phyloP scores from a whole-genome alignment of 805 yeast genomes.

The Soucietia sequanensis region DNA sequence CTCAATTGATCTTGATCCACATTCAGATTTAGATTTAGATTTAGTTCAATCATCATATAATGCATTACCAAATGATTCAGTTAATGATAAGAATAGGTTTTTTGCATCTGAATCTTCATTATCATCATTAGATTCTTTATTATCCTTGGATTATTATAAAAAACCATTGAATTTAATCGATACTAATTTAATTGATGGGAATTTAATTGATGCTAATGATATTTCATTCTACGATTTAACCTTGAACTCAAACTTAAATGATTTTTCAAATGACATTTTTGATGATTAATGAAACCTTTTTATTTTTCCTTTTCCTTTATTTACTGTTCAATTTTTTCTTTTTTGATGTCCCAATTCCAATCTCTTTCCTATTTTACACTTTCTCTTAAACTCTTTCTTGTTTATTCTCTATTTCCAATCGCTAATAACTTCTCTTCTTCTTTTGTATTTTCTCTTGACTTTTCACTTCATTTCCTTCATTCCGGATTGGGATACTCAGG shows the following conservation, averaged over 20 bases:
- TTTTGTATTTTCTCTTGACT: too few relatives aligned
- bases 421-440: not conserved
- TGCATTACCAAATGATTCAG: too few relatives aligned
- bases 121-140: slow-evolving; percentile 2
- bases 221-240: not conserved
- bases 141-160: not conserved
- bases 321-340: too few relatives aligned
- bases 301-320: not conserved
- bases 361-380: not conserved
- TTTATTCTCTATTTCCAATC: not conserved
- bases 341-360: too few relatives aligned
- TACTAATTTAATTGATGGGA: not conserved
- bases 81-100: too few relatives aligned
- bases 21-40: not conserved
- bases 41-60: too few relatives aligned
- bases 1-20: not conserved
- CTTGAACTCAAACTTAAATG: not conserved
- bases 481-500: too few relatives aligned
- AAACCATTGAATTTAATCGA: slow-evolving; percentile 1
- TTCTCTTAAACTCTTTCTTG: not conserved
- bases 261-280: not conserved
- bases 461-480: too few relatives aligned
- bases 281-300: slow-evolving; percentile 1
- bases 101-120: slow-evolving; percentile 1
- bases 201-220: not conserved